Conservation (phyloP, 352 stramenopile species). For the Phytophthora fragariaefolia region DNA sequence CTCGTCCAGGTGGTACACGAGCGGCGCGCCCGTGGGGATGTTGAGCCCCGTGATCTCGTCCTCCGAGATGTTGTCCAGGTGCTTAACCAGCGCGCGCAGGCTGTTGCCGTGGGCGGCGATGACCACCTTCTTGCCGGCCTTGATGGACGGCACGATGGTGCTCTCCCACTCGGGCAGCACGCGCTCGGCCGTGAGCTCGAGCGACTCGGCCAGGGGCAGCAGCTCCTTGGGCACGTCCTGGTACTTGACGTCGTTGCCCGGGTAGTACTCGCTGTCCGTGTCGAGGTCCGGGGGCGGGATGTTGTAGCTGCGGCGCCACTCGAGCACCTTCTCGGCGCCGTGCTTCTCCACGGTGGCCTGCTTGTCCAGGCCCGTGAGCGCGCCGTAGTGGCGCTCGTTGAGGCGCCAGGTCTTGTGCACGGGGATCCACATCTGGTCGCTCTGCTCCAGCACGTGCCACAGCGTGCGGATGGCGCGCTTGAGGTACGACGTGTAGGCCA, state of each 20-base stretch:
- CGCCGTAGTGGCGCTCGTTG: slow-evolving; percentile 93
- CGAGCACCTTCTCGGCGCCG: slow-evolving; percentile 92
- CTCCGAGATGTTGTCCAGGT: slow-evolving; percentile 93
- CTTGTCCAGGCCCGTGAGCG: slow-evolving; percentile 93
- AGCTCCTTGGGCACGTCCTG: slow-evolving; percentile 81
- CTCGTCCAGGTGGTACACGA: slow-evolving; percentile 91
- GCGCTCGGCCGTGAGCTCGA: slow-evolving; percentile 94
- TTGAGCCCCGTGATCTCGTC: slow-evolving; percentile 95
- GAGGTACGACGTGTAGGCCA: slow-evolving; percentile 96
- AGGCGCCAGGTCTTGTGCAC: slow-evolving; percentile 95
- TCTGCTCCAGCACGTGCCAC: slow-evolving; percentile 95
- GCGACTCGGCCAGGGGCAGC: slow-evolving; percentile 93
- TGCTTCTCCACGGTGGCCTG: slow-evolving; percentile 91
- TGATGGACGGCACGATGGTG: slow-evolving; percentile 93
- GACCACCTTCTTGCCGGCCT: slow-evolving; percentile 94
- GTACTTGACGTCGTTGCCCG: slow-evolving; percentile 93
- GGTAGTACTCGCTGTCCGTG: slow-evolving; percentile 93
- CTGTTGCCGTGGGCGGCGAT: slow-evolving; percentile 96
- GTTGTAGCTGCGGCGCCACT: slow-evolving; percentile 98
- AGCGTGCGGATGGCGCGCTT: slow-evolving; percentile 95
- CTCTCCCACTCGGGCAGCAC: slow-evolving; percentile 92
- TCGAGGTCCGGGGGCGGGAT: slow-evolving; percentile 95
- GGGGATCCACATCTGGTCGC: slow-evolving; percentile 95
- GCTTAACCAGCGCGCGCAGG: slow-evolving; percentile 93
- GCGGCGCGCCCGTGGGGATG: slow-evolving; percentile 92